phyloP scores from a whole-genome alignment of 305 asterid genomes.

The Fraxinus sp. region DNA sequence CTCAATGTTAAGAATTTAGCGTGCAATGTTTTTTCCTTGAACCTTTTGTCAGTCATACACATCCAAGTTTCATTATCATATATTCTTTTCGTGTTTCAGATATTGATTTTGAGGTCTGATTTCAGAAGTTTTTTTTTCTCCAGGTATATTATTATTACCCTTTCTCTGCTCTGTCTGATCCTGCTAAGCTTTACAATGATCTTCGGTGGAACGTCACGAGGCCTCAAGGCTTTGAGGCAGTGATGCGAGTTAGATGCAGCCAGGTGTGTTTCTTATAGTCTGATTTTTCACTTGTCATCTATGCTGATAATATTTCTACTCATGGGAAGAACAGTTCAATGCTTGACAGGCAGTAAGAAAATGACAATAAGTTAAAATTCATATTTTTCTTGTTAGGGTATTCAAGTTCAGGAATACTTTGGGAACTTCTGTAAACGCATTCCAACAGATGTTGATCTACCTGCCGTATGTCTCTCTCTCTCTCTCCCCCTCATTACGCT shows the following conservation, averaged over 20 bases:
- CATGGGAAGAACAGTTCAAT: conserved; percentile 7
- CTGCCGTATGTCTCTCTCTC: conserved; percentile 64
- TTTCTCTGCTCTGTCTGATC: conserved; percentile 90
- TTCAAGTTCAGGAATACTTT: conserved; percentile 91
- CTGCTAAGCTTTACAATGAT: conserved; percentile 94
- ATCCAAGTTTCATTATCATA: conserved; percentile 2
- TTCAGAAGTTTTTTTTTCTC: conserved; percentile 21
- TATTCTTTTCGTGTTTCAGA: conserved; percentile 7
- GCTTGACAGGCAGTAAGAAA: conserved; percentile 5
- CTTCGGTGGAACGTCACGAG: conserved; percentile 98
- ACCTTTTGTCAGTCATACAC: background rate
- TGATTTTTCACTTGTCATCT: conserved; percentile 19
- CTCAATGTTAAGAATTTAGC: background rate
- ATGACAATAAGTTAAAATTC: background rate
- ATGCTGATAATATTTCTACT: conserved; percentile 10
- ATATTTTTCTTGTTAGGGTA: conserved; percentile 56
- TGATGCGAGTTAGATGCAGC: conserved; percentile 99
- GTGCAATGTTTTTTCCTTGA: background rate
- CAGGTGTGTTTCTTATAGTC: conserved; percentile 52
- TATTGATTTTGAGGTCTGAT: conserved; percentile 26
- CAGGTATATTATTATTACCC: conserved; percentile 94
- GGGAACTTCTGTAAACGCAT: conserved; percentile 92
- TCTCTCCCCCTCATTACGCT: conserved; percentile 33
- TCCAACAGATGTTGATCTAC: conserved; percentile 95
- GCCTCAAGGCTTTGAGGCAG: conserved; percentile 99